Evolutionary conservation across 2,329 filamentous ascomycete genomes (phyloP).

Genomic region (Hortaea werneckii): DNA sequence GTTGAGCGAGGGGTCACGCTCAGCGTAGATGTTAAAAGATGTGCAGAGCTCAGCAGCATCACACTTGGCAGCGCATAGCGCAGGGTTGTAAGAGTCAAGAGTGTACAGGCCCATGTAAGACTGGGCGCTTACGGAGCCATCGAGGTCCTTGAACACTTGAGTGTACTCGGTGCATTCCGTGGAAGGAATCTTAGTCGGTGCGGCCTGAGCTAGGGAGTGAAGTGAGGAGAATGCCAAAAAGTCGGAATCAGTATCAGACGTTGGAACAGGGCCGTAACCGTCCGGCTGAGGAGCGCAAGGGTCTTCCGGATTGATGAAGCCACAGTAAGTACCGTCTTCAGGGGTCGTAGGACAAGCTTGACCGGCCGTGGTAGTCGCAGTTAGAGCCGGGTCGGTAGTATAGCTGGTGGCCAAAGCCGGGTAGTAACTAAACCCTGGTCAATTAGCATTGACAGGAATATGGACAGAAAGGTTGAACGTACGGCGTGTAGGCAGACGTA

Average conservation of each 20-base stretch:
- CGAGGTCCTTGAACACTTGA: conserved; percentile 23
- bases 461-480: neutral
- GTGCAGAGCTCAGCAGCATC: conserved; percentile 23
- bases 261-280: conserved; percentile 22
- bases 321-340: conserved; percentile 21
- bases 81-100: conserved; percentile 21
- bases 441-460: no score
- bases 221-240: conserved; percentile 18
- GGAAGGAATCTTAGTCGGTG: conserved; percentile 16
- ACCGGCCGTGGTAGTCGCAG: conserved; percentile 12
- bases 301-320: conserved; percentile 30
- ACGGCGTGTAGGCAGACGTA: neutral
- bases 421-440: conserved; percentile 9
- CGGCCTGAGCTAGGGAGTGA: conserved; percentile 12
- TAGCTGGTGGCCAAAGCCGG: conserved; percentile 14
- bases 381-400: conserved; percentile 14
- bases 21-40: conserved; percentile 27
- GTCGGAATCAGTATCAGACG: conserved; percentile 15
- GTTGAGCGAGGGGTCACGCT: conserved; percentile 25
- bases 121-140: conserved; percentile 19
- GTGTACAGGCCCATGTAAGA: conserved; percentile 25
- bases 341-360: conserved; percentile 16
- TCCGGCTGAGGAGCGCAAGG: conserved; percentile 29
- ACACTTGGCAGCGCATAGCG: conserved; percentile 22
- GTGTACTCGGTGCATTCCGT: conserved; percentile 16